Conservation (phyloP, 148 eudicot genomes). For the Persicaria maculosa region DNA sequence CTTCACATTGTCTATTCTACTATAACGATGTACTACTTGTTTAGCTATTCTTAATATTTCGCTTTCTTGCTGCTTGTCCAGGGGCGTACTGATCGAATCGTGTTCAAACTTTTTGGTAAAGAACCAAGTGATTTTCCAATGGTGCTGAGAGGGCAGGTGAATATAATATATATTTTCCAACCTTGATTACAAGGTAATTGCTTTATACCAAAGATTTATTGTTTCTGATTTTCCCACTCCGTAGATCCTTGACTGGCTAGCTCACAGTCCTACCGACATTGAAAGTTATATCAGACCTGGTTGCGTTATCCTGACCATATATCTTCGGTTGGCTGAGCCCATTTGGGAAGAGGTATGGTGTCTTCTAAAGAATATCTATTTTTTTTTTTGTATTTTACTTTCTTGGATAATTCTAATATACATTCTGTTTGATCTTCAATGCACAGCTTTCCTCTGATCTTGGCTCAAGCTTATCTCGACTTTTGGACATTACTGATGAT, state of each 20-base stretch:
- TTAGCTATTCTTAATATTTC: neutral
- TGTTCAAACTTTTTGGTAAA: constrained; percentile 81
- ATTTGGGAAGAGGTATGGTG: constrained; percentile 69
- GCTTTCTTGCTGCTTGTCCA: constrained; percentile 23
- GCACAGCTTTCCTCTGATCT: constrained; percentile 54
- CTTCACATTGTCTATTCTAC: neutral
- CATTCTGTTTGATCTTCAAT: constrained; percentile 11
- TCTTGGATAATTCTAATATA: constrained; percentile 1
- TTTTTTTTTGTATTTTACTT: neutral
- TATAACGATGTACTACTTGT: neutral
- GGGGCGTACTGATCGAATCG: constrained; percentile 80
- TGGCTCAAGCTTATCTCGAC: constrained; percentile 51
- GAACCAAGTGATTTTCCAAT: constrained; percentile 85
- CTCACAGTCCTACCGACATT: constrained; percentile 83
- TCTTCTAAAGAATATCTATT: neutral
- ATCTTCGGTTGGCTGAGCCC: constrained; percentile 50
- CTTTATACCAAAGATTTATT: neutral
- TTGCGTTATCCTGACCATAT: constrained; percentile 68
- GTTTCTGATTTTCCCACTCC: neutral
- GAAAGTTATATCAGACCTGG: constrained; percentile 96
- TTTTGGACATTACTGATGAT: constrained; percentile 46
- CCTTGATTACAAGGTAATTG: constrained; percentile 2
- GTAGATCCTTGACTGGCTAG: constrained; percentile 76
- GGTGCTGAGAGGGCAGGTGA: constrained; percentile 67
- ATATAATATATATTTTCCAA: neutral